Evolutionary conservation across 1,139 yeast species (phyloP).

Genomic region (Geotrichum reessii): DNA sequence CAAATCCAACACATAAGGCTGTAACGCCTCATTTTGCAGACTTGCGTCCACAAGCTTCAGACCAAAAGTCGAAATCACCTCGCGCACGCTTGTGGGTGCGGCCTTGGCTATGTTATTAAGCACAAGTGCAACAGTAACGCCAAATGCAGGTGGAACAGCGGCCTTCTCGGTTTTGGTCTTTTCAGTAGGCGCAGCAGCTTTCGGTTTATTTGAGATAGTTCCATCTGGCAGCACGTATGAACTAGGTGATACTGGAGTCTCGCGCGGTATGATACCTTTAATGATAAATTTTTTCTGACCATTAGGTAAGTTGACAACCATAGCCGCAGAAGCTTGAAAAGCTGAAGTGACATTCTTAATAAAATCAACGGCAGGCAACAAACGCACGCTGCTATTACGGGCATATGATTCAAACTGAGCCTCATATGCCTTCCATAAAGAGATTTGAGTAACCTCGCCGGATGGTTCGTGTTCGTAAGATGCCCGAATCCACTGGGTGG

Average conservation of each 20-base stretch:
- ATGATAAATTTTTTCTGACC: conserved; percentile 79
- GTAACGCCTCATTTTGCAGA: conserved; percentile 26
- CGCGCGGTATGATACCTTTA: conserved; percentile 76
- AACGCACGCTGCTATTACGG: conserved; percentile 42
- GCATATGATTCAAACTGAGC: conserved; percentile 60
- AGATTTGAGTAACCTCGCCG: conserved; percentile 91
- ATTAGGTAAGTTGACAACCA: conserved; percentile 61
- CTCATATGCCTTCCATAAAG: conserved; percentile 94
- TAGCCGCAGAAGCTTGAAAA: conserved; percentile 86
- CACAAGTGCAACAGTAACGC: conserved; percentile 36
- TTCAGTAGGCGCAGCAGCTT: neutral
- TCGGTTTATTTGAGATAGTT: neutral
- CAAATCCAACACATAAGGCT: conserved; percentile 26
- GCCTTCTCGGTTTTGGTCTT: neutral
- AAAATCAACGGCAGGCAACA: conserved; percentile 93
- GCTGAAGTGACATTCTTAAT: conserved; percentile 90
- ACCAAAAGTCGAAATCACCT: neutral
- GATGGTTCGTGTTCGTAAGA: conserved; percentile 71
- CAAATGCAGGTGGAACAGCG: conserved; percentile 31
- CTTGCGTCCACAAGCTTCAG: conserved; percentile 27
- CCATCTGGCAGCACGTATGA: neutral
- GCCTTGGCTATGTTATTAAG: conserved; percentile 37
- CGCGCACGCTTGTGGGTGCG: conserved; percentile 25
- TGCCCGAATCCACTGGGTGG: conserved; percentile 92
- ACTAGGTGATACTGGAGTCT: neutral